Evolutionary conservation across 2,329 filamentous ascomycete species (phyloP).

Genomic region (Colletotrichum tanaceti): DNA sequence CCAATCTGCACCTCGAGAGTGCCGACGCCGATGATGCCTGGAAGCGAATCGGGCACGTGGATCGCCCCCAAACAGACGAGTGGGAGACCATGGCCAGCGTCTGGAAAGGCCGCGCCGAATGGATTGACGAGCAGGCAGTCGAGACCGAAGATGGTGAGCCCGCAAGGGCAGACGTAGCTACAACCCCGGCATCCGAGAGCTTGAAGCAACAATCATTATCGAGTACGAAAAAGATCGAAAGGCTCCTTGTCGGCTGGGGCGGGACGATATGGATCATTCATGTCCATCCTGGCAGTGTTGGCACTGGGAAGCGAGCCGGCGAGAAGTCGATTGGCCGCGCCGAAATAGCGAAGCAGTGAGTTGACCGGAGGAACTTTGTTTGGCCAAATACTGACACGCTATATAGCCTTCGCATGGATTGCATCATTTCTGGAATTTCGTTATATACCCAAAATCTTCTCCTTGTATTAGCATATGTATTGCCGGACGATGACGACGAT

Average conservation of each 20-base stretch:
- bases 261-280: slow-evolving; percentile 96
- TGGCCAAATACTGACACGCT: slow-evolving; percentile 45
- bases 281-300: slow-evolving; percentile 80
- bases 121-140: slow-evolving; percentile 88
- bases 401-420: slow-evolving; percentile 87
- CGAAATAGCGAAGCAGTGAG: slow-evolving; percentile 92
- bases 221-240: slow-evolving; percentile 70
- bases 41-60: slow-evolving; percentile 94
- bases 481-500: slow-evolving; percentile 78
- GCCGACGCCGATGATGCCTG: slow-evolving; percentile 85
- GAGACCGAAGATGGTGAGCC: slow-evolving; percentile 74
- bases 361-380: slow-evolving; percentile 40
- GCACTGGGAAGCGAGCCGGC: slow-evolving; percentile 73
- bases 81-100: slow-evolving; percentile 98
- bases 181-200: slow-evolving; percentile 60
- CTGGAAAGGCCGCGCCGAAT: slow-evolving; percentile 92
- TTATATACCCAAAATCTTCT: slow-evolving; percentile 94
- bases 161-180: slow-evolving; percentile 47
- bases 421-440: slow-evolving; percentile 96
- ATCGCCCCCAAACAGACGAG: slow-evolving; percentile 83
- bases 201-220: slow-evolving; percentile 62
- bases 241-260: slow-evolving; percentile 93
- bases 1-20: slow-evolving; percentile 82
- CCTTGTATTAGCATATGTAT: slow-evolving; percentile 90
- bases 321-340: slow-evolving; percentile 82